These are phyloP conservation scores for Annulohypoxylon maeteangense DNA, from an alignment of 495 filamentous ascomycete genomes.

Conservation along the genomic window DNA sequence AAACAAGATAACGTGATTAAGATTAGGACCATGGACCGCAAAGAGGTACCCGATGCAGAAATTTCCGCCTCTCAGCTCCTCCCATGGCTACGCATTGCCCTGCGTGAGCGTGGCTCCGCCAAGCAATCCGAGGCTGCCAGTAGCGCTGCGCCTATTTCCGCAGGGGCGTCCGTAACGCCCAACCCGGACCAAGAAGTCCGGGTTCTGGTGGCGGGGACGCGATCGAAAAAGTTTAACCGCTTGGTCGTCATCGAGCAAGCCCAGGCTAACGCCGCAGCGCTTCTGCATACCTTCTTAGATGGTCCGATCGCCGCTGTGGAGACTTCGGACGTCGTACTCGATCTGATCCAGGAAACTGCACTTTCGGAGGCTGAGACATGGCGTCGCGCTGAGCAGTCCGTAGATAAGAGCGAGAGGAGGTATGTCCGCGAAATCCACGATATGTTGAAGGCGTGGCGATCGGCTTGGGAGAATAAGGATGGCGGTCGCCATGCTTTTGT, in stretches of 20 bases:
- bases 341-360: constrained; percentile 76
- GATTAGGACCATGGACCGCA: constrained; percentile 75
- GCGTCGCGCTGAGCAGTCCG: constrained; percentile 81
- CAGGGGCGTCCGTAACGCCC: constrained; percentile 41
- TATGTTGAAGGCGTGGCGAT: constrained; percentile 67
- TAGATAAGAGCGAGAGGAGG: constrained; percentile 79
- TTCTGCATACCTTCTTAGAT: constrained; percentile 72
- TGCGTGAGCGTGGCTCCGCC: constrained; percentile 71
- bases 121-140: constrained; percentile 53
- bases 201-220: constrained; percentile 80
- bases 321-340: constrained; percentile 85
- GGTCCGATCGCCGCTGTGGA: constrained; percentile 90
- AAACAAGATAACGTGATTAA: constrained; percentile 84
- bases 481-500: constrained; percentile 74
- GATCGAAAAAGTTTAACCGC: constrained; percentile 90
- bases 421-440: constrained; percentile 91
- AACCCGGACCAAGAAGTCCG: constrained; percentile 78
- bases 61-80: constrained; percentile 78
- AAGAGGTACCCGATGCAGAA: constrained; percentile 79
- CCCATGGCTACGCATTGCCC: constrained; percentile 82
- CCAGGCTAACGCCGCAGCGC: constrained; percentile 68
- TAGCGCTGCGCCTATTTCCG: constrained; percentile 55
- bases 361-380: constrained; percentile 87
- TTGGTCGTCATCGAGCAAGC: constrained; percentile 86
- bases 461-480: constrained; percentile 66